These are phyloP conservation scores for Aspergillus cejpii DNA, from an alignment of 2,329 filamentous ascomycete genomes.

Conservation along the genomic window DNA sequence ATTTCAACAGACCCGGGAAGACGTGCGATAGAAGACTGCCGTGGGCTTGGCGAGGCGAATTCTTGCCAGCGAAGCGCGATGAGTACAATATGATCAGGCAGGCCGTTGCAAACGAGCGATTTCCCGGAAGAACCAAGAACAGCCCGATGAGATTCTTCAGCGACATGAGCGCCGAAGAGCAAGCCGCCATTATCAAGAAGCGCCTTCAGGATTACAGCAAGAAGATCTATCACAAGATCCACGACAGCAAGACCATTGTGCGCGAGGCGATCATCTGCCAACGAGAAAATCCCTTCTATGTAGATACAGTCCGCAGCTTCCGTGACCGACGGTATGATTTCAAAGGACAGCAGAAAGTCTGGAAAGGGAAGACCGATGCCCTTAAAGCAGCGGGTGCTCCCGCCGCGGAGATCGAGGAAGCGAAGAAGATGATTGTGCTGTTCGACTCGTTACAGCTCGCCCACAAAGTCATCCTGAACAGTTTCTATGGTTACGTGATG, in stretches of 20 bases:
- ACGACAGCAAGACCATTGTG: conserved; percentile 85
- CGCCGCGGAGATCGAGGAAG: conserved; percentile 72
- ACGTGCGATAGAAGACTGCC: conserved; percentile 91
- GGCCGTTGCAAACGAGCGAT: conserved; percentile 83
- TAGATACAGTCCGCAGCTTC: conserved; percentile 92
- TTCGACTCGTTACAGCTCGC: conserved; percentile 94
- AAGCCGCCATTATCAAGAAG: conserved; percentile 72
- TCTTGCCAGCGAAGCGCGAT: conserved; percentile 87
- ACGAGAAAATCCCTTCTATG: conserved; percentile 95
- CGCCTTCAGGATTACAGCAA: conserved; percentile 88
- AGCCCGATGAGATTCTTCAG: conserved; percentile 68
- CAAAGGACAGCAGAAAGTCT: conserved; percentile 95
- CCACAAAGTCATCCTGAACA: conserved; percentile 98
- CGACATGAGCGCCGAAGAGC: conserved; percentile 74
- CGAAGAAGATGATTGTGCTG: conserved; percentile 97
- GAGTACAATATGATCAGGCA: conserved; percentile 99
- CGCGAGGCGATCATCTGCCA: conserved; percentile 98
- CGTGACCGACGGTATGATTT: conserved; percentile 97
- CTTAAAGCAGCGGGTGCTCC: conserved; percentile 76
- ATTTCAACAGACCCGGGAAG: conserved; percentile 96
- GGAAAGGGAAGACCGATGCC: conserved; percentile 91
- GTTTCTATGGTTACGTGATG: conserved; percentile 99
- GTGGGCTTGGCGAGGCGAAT: conserved; percentile 98
- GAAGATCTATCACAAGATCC: conserved; percentile 99
- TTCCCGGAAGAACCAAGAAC: conserved; percentile 71